These are phyloP conservation scores for Boletus edulis DNA, from an alignment of 768 basidiomycete species.

Conservation along the genomic window DNA sequence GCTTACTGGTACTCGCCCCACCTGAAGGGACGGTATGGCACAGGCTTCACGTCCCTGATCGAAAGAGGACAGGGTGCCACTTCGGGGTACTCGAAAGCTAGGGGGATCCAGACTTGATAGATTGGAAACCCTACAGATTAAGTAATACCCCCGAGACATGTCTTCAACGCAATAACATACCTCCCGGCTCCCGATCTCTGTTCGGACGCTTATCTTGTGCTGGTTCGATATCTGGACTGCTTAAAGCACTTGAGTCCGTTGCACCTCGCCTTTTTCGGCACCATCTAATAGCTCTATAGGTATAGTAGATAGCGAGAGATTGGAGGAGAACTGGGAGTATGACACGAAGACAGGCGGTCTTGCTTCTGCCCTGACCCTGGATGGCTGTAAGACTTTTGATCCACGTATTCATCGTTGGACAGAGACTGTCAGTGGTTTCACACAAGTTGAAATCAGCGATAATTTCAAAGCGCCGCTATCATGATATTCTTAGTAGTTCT, in stretches of 20 bases:
- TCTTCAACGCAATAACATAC: constrained; percentile 10
- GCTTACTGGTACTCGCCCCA: constrained; percentile 68
- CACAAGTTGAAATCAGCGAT: no score
- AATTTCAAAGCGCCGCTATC: no score
- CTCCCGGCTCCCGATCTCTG: constrained; percentile 25
- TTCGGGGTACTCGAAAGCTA: constrained; percentile 50
- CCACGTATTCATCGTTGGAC: constrained; percentile 9
- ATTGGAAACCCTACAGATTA: neutral
- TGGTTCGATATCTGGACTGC: neutral
- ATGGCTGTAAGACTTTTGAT: neutral
- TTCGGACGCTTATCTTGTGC: constrained; percentile 10
- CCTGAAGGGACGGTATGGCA: constrained; percentile 69
- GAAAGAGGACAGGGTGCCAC: constrained; percentile 41
- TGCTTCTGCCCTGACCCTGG: neutral
- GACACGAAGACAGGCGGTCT: neutral
- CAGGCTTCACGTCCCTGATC: constrained; percentile 48
- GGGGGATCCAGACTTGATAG: constrained; percentile 52
- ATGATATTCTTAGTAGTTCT: no score
- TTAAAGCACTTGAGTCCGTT: neutral
- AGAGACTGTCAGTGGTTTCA: no score
- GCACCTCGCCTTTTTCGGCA: neutral
- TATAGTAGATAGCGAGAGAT: constrained; percentile 15
- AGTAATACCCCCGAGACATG: neutral
- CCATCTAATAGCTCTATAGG: constrained; percentile 14
- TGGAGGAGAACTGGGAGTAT: constrained; percentile 14